phyloP scores from a whole-genome alignment of 2,329 filamentous ascomycete genomes.

The Neofusicoccum cordaticola region DNA sequence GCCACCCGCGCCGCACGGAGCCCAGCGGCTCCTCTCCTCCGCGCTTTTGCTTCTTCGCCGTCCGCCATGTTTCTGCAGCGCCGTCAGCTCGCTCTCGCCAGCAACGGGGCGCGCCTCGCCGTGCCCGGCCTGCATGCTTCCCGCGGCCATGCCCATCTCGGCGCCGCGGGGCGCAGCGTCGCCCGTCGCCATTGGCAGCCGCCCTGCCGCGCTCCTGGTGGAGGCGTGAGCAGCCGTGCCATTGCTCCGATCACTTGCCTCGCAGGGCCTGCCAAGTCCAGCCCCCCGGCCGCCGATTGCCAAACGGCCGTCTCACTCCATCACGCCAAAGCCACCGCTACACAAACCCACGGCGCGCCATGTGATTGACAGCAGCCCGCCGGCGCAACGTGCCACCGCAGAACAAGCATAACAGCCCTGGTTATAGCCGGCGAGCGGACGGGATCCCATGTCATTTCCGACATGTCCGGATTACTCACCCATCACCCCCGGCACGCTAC shows the following conservation, averaged over 20 bases:
- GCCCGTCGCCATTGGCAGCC: neutral
- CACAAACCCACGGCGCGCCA: neutral
- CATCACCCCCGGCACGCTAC: too few species aligned
- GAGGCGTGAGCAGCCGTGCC: neutral
- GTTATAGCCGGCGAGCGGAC: too few species aligned
- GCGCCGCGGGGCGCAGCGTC: neutral
- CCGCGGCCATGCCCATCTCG: neutral
- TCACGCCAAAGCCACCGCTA: neutral
- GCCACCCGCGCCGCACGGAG: neutral
- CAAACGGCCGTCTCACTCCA: neutral
- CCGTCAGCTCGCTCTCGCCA: neutral
- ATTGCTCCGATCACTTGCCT: neutral
- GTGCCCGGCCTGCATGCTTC: neutral
- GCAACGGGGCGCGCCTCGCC: neutral
- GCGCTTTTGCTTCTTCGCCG: neutral
- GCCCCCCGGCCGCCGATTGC: neutral
- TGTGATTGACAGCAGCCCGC: conserved; percentile 4
- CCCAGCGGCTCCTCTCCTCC: neutral
- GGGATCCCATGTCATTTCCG: too few species aligned
- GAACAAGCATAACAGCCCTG: too few species aligned
- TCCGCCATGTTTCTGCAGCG: neutral
- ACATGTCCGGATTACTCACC: too few species aligned
- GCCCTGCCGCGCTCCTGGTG: neutral
- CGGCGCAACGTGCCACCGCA: neutral
- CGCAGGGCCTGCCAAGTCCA: neutral